These are phyloP conservation scores for Miamiensis avidus DNA, from an alignment of 169 alveolate genomes.

Conservation along the genomic window DNA sequence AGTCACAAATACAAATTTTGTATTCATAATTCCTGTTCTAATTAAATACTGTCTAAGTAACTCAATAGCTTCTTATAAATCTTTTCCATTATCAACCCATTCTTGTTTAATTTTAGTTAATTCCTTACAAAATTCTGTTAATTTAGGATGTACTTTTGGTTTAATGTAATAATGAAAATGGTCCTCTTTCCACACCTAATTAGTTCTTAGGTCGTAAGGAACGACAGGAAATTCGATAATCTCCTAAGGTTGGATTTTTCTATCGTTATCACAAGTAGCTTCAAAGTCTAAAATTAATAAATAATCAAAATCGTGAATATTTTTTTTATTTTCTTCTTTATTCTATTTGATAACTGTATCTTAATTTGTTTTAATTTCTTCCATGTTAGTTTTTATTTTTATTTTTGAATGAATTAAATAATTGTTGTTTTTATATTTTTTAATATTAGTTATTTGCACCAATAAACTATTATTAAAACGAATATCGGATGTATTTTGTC, in stretches of 20 bases:
- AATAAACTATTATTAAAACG: no score
- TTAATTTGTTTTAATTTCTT: no score
- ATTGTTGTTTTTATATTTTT: no score
- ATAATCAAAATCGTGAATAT: constrained; percentile 45
- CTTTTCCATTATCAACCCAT: constrained; percentile 50
- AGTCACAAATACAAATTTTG: constrained; percentile 51
- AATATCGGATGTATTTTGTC: no score
- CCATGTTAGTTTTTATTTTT: no score
- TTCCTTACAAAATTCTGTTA: constrained; percentile 72
- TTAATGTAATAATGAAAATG: constrained; percentile 54
- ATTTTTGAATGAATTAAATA: no score
- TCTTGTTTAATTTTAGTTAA: constrained; percentile 70
- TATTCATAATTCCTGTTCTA: constrained; percentile 26
- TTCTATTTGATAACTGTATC: no score
- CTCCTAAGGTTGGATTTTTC: constrained; percentile 40
- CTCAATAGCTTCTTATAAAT: constrained; percentile 47
- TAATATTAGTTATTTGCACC: no score
- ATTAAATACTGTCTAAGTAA: constrained; percentile 40
- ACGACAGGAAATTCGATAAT: constrained; percentile 76
- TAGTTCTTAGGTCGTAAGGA: constrained; percentile 36
- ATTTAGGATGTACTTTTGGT: constrained; percentile 57
- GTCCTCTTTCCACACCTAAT: constrained; percentile 23
- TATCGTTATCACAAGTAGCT: constrained; percentile 59
- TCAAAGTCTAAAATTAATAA: constrained; percentile 71
- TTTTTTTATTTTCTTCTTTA: background rate